These are phyloP conservation scores for Candida hungchunana DNA, from an alignment of 805 yeast genomes.

Conservation along the genomic window DNA sequence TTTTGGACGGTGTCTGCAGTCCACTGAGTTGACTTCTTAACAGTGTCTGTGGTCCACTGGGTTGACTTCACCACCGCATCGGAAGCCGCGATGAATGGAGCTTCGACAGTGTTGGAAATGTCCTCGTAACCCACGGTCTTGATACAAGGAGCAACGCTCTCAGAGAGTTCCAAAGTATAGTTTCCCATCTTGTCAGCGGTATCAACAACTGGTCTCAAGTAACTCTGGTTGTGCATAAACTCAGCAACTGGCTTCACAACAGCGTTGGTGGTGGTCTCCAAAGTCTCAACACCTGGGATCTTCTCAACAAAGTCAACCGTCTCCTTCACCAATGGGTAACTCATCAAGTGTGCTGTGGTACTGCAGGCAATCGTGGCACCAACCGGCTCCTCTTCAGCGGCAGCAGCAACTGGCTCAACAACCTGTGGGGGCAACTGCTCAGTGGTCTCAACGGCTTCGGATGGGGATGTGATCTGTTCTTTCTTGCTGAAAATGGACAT, in stretches of 20 bases:
- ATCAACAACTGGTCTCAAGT: constrained; percentile 40
- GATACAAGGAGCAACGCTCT: constrained; percentile 52
- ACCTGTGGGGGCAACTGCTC: no score
- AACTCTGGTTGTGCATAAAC: constrained; percentile 30
- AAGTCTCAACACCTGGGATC: constrained; percentile 35
- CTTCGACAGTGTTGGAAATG: constrained; percentile 42
- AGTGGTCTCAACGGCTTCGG: neutral
- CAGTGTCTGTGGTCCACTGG: constrained; percentile 33
- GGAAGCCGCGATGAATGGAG: constrained; percentile 48
- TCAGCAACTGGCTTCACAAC: constrained; percentile 26
- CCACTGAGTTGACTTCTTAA: constrained; percentile 33
- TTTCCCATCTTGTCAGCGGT: constrained; percentile 54
- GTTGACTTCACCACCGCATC: constrained; percentile 36
- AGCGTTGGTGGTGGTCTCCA: constrained; percentile 28
- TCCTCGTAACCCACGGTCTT: constrained; percentile 50
- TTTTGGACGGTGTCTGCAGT: constrained; percentile 30
- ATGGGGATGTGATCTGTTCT: neutral
- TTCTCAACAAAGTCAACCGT: constrained; percentile 32
- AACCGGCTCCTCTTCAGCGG: no score
- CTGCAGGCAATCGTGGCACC: constrained; percentile 4
- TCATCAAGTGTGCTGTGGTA: constrained; percentile 35
- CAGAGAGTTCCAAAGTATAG: constrained; percentile 50
- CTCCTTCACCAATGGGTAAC: constrained; percentile 46
- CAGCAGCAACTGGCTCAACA: neutral
- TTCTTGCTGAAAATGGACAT: constrained; percentile 2